Evolutionary conservation across 2,329 filamentous ascomycete genomes (phyloP).

Genomic region (Aspergillus sp.): DNA sequence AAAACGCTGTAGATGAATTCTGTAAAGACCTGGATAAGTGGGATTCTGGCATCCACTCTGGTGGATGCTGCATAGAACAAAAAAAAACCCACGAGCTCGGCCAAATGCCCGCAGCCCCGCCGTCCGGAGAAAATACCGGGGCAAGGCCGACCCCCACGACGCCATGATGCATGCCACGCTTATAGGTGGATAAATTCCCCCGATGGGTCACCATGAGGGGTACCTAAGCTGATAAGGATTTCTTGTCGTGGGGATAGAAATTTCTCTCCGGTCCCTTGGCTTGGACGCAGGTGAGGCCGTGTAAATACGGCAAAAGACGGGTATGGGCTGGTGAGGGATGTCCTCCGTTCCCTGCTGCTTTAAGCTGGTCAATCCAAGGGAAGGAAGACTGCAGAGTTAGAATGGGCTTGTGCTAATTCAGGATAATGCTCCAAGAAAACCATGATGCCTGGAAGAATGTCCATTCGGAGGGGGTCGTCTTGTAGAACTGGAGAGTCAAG

Average conservation of each 20-base stretch:
- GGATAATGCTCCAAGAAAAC: too few relatives aligned
- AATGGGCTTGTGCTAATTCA: neutral
- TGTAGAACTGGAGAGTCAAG: neutral
- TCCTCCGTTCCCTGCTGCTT: too few relatives aligned
- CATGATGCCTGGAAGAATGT: neutral
- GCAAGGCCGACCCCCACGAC: neutral
- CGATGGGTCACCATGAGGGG: neutral
- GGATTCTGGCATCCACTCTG: too few relatives aligned
- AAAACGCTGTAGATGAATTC: too few relatives aligned
- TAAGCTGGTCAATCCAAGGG: neutral
- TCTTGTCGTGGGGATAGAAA: neutral
- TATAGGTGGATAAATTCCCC: slow-evolving; percentile 25
- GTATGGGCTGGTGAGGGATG: too few relatives aligned
- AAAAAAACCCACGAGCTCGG: neutral
- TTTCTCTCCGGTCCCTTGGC: too few relatives aligned
- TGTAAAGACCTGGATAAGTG: too few relatives aligned
- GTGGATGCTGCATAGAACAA: neutral
- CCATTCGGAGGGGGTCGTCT: neutral
- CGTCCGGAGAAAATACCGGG: neutral
- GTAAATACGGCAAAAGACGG: neutral
- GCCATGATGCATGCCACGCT: neutral
- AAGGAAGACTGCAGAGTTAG: neutral
- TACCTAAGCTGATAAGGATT: neutral
- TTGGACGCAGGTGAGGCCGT: neutral
- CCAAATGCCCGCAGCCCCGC: neutral